These are phyloP conservation scores for Phytopythium mirpurense DNA, from an alignment of 352 stramenopile genomes.

Conservation along the genomic window DNA sequence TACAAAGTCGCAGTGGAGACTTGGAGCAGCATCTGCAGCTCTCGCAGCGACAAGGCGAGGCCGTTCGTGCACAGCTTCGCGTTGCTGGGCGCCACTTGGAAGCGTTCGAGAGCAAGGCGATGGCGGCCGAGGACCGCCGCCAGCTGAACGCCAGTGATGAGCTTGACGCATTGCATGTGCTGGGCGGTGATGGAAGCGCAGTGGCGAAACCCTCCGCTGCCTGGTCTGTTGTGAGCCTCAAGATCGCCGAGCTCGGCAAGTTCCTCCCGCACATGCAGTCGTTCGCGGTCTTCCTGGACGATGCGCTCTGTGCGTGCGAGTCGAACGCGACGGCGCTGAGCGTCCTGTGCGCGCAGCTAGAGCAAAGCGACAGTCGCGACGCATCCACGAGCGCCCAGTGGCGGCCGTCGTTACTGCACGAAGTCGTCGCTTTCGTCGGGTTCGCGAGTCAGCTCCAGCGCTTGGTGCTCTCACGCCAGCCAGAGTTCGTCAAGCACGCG, in stretches of 20 bases:
- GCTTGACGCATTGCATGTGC: background rate
- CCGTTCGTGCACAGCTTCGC: background rate
- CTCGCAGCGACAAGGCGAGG: background rate
- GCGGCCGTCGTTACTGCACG: constrained; percentile 5
- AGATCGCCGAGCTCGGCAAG: constrained; percentile 21
- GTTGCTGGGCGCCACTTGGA: background rate
- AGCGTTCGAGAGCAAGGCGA: background rate
- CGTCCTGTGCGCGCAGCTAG: constrained; percentile 17
- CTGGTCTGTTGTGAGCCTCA: background rate
- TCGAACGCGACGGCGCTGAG: constrained; percentile 24
- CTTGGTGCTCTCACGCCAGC: constrained; percentile 5
- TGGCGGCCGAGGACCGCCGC: background rate
- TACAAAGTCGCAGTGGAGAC: background rate
- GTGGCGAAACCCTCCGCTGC: background rate
- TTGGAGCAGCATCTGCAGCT: background rate
- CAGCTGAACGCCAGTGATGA: background rate
- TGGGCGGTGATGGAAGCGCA: background rate
- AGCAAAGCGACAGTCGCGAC: background rate
- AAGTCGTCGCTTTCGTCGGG: constrained; percentile 17
- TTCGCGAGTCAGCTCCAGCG: constrained; percentile 16
- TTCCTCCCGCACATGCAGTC: constrained; percentile 44
- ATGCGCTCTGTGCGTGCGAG: constrained; percentile 29
- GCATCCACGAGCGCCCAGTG: background rate
- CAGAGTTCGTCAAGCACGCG: constrained; percentile 17
- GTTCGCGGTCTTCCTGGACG: constrained; percentile 21